Percentiles rank a stretch among this genome's conserved stretches.
These are phyloP conservation scores for Ophiosphaerella narmari DNA, from an alignment of 2,329 filamentous ascomycete genomes.

Conservation along the genomic window DNA sequence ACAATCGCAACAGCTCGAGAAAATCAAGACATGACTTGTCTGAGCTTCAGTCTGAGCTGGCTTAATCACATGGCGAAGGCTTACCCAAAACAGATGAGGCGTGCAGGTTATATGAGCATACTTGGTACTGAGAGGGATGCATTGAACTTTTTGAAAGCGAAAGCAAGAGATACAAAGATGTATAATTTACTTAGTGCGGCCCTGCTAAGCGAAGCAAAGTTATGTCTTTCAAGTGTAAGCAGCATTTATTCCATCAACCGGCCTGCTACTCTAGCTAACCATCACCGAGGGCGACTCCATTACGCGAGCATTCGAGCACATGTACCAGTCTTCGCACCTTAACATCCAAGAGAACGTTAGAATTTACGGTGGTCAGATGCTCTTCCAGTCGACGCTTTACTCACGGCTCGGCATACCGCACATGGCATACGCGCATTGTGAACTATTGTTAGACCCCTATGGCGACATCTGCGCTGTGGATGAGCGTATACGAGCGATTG, in stretches of 20 bases:
- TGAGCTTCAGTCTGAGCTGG: constrained; percentile 97
- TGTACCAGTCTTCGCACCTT: constrained; percentile 81
- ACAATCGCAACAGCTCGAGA: constrained; percentile 93
- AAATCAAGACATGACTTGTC: constrained; percentile 86
- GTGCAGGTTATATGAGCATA: constrained; percentile 72
- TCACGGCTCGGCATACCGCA: constrained; percentile 69
- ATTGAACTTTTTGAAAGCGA: constrained; percentile 79
- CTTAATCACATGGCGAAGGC: constrained; percentile 91
- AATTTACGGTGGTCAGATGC: constrained; percentile 74
- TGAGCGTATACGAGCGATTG: constrained; percentile 76
- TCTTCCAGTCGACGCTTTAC: constrained; percentile 75
- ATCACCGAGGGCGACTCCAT: constrained; percentile 59
- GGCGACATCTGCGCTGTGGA: constrained; percentile 68
- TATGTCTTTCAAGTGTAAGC: constrained; percentile 74
- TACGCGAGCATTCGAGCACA: constrained; percentile 70
- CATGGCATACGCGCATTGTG: constrained; percentile 65
- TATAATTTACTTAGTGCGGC: constrained; percentile 84
- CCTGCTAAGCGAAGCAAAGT: constrained; percentile 81
- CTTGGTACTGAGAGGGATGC: constrained; percentile 80
- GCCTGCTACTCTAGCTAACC: constrained; percentile 2
- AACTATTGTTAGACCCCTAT: constrained; percentile 78
- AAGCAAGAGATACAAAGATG: constrained; percentile 84
- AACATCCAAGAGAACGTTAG: constrained; percentile 77
- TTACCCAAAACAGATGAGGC: constrained; percentile 74
- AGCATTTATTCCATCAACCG: background rate